Evolutionary conservation across 2,329 filamentous ascomycete genomes (phyloP).

Genomic region (Xylariales sp.): DNA sequence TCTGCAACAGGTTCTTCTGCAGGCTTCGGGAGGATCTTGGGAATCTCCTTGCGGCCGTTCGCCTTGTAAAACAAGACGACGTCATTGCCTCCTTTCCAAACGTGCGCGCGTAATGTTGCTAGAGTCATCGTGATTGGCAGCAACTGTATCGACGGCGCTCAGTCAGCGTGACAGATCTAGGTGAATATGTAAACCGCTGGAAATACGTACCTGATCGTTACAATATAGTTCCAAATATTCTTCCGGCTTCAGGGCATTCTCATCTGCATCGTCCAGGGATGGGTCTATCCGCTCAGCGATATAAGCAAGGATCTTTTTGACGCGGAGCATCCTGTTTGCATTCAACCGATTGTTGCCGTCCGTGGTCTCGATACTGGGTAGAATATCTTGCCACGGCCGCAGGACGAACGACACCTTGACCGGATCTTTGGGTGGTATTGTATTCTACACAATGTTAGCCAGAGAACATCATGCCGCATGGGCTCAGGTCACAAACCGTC

Average conservation of each 20-base stretch:
- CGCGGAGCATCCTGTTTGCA: constrained; percentile 92
- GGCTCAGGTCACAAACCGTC: constrained; percentile 38
- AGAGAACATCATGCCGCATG: neutral
- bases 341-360: constrained; percentile 90
- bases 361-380: constrained; percentile 69
- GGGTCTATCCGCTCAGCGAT: constrained; percentile 87
- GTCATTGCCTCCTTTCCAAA: constrained; percentile 95
- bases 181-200: too few relatives aligned
- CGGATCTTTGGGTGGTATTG: constrained; percentile 80
- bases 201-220: constrained; percentile 75
- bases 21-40: constrained; percentile 25
- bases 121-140: constrained; percentile 83
- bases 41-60: constrained; percentile 73
- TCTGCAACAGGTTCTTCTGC: neutral
- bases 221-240: constrained; percentile 95
- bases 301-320: constrained; percentile 91
- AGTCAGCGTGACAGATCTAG: too few relatives aligned
- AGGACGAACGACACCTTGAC: constrained; percentile 95
- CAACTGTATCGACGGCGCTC: too few relatives aligned
- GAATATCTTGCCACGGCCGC: constrained; percentile 69
- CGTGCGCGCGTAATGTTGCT: constrained; percentile 84
- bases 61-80: constrained; percentile 86
- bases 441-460: constrained; percentile 51
- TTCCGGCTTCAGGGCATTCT: constrained; percentile 67
- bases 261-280: constrained; percentile 53